phyloP scores from a whole-genome alignment of 768 basidiomycete species.

The Daedaleopsis nitida region DNA sequence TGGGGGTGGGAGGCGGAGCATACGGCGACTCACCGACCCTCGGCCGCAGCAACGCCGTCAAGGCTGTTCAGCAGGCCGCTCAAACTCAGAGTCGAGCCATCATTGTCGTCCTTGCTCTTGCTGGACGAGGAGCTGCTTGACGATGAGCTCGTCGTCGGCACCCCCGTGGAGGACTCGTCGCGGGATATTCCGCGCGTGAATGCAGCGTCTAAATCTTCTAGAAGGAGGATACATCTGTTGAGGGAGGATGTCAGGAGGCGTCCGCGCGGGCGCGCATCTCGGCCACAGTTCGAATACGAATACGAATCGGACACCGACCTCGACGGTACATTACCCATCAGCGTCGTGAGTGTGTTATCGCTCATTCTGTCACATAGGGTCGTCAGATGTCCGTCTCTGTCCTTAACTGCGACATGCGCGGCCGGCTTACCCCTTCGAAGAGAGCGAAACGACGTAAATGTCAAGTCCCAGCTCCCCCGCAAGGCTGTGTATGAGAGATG shows the following conservation, averaged over 20 bases:
- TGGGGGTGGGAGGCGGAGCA: background rate
- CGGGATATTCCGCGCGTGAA: slow-evolving; percentile 88
- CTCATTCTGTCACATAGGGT: slow-evolving; percentile 63
- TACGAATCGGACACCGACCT: slow-evolving; percentile 46
- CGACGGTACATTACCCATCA: slow-evolving; percentile 88
- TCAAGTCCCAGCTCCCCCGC: slow-evolving; percentile 86
- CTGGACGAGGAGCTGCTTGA: slow-evolving; percentile 40
- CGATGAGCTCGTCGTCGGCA: slow-evolving; percentile 53
- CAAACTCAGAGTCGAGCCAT: slow-evolving; percentile 82
- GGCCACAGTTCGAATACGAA: slow-evolving; percentile 5
- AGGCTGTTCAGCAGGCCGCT: slow-evolving; percentile 86
- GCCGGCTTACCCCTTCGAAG: slow-evolving; percentile 73
- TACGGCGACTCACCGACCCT: slow-evolving; percentile 73
- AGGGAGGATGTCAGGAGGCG: slow-evolving; percentile 16
- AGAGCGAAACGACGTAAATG: slow-evolving; percentile 89
- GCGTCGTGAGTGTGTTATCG: slow-evolving; percentile 82
- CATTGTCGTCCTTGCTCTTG: slow-evolving; percentile 48
- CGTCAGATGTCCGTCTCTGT: slow-evolving; percentile 18
- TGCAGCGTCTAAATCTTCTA: slow-evolving; percentile 92
- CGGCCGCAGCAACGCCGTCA: slow-evolving; percentile 83
- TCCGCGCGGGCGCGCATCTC: slow-evolving; percentile 6
- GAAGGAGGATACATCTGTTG: slow-evolving; percentile 82
- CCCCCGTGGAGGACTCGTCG: slow-evolving; percentile 77
- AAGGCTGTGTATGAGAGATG: slow-evolving; percentile 82
- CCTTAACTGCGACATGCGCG: slow-evolving; percentile 1